Evolutionary conservation across 2,329 filamentous ascomycete genomes (phyloP).

Genomic region (Davidsoniella neocaledoniae): DNA sequence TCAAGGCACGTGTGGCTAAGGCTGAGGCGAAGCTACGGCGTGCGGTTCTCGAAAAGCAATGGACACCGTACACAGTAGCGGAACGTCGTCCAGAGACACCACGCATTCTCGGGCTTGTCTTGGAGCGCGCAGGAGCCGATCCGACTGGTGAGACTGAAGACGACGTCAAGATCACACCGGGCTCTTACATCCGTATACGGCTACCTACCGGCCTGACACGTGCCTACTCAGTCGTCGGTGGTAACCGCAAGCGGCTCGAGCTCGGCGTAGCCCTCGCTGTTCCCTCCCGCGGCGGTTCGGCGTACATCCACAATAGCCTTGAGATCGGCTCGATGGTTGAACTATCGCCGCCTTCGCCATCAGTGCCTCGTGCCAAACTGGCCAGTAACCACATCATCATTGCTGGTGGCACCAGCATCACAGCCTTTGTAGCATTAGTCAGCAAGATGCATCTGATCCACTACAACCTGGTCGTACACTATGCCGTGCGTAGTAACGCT

Average conservation of each 20-base stretch:
- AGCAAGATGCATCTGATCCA: conserved; percentile 27
- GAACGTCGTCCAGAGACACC: conserved; percentile 34
- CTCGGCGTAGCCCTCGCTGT: conserved; percentile 40
- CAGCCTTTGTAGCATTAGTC: conserved; percentile 40
- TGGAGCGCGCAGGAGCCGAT: conserved; percentile 26
- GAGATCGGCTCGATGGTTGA: conserved; percentile 27
- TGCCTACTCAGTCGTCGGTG: conserved; percentile 41
- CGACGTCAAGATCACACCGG: conserved; percentile 18
- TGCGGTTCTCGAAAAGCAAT: conserved; percentile 20
- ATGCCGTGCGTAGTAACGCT: conserved; percentile 33
- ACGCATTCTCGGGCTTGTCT: conserved; percentile 32
- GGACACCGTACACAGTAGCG: conserved; percentile 30
- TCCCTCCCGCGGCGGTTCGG: conserved; percentile 42
- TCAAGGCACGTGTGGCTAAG: conserved; percentile 34
- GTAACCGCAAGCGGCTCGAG: conserved; percentile 32
- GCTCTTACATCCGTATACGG: conserved; percentile 39
- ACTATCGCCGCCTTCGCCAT: conserved; percentile 34
- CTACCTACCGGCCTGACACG: conserved; percentile 39
- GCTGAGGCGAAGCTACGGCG: conserved; percentile 19
- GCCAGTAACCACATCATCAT: conserved; percentile 46
- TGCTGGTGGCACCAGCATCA: conserved; percentile 48
- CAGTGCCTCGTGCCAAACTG: conserved; percentile 26
- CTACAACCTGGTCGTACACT: conserved; percentile 38
- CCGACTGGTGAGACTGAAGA: conserved; percentile 13
- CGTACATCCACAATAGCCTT: conserved; percentile 35